Base-by-base conservation (phyloP, 2,329 filamentous ascomycete species). In the Albophoma yamanashiensis region DNA sequence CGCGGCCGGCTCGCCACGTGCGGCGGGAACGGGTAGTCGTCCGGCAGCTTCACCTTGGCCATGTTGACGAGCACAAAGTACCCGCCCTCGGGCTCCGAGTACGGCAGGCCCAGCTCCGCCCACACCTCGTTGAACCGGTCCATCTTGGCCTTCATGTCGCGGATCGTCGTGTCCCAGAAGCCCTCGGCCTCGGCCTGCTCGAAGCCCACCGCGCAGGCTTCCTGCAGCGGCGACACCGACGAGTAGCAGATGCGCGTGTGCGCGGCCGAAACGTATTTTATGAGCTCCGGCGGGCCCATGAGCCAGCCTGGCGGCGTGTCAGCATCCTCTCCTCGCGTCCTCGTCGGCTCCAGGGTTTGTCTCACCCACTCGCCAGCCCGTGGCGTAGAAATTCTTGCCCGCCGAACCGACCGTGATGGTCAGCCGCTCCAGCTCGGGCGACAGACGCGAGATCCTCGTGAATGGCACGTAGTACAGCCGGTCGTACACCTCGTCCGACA, bases 11-110 rank as follows among this genome's bases (percentile, higher is more conserved):
- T 86, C 17, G 89, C 90, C 42, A 99, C 93, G 70, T 97, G 91
- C 1, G 87, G 80, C 36, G 94, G 94, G 79, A 97, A 97, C 0
- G 88, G 83, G 73, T 97, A 99, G 71, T 87, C 86, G 5, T 81
- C 82, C 0, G 94, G 94, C 6, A 99, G 72, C 71, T 89, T 85
- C 60, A 99, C 91, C 71, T 93, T 92, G 60, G 84, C 80, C 81
- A 97, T 87, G 77, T 99, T 99, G 64, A 91, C 94, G 58, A 99
- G 84, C 45, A 99, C 91, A 71, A 99, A 99, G 79, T 99, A 99
- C 25, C 94, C 94, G 58, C 94, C 94, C 74, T 99, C 92, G 5
- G 94, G 94, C 62, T 96, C 89, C 1, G 91, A 93, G 78, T 93
- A 96, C 4, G 89, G 88, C 57, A 93, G 79, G 20, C 80, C 83